Conservation (phyloP, 345 rosid genomes). For the Lagerstroemia speciosa region DNA sequence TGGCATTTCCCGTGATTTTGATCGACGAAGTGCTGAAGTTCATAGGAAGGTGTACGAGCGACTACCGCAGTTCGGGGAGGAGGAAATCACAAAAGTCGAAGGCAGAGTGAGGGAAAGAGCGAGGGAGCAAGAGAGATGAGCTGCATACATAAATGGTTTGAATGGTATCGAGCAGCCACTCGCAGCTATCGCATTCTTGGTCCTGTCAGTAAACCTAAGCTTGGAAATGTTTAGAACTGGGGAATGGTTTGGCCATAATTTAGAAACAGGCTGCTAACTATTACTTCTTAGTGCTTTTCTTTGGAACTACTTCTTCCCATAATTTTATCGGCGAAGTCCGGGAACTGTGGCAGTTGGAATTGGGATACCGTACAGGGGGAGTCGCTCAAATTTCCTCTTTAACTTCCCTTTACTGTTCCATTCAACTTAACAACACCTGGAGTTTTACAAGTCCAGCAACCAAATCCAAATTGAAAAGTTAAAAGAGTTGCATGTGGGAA, state of each 20-base stretch:
- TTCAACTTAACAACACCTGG: too few relatives aligned
- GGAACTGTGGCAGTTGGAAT: too few relatives aligned
- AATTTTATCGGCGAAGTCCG: not conserved
- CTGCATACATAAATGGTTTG: not conserved
- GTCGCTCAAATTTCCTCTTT: too few relatives aligned
- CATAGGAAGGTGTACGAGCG: slow-evolving; percentile 30
- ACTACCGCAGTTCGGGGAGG: slow-evolving; percentile 14
- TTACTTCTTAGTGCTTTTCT: not conserved
- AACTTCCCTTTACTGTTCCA: too few relatives aligned
- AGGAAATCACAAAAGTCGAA: slow-evolving; percentile 28
- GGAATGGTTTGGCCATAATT: not conserved
- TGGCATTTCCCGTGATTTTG: slow-evolving; percentile 51
- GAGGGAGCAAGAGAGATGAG: not conserved
- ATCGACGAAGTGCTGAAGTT: slow-evolving; percentile 51
- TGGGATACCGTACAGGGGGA: too few relatives aligned
- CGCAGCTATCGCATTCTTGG: not conserved
- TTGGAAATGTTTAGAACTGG: not conserved
- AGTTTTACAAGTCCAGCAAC: too few relatives aligned
- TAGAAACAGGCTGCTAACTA: not conserved
- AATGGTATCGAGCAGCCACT: not conserved
- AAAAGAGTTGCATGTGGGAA: too few relatives aligned
- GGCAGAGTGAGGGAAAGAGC: slow-evolving; percentile 25
- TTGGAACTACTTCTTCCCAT: not conserved
- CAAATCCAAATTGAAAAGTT: too few relatives aligned
- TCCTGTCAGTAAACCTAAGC: not conserved